Evolutionary conservation across 2,329 filamentous ascomycete species (phyloP), one percentile per base, ranked within the genome.

Genomic region (Pseudogymnoascus sp.): DNA sequence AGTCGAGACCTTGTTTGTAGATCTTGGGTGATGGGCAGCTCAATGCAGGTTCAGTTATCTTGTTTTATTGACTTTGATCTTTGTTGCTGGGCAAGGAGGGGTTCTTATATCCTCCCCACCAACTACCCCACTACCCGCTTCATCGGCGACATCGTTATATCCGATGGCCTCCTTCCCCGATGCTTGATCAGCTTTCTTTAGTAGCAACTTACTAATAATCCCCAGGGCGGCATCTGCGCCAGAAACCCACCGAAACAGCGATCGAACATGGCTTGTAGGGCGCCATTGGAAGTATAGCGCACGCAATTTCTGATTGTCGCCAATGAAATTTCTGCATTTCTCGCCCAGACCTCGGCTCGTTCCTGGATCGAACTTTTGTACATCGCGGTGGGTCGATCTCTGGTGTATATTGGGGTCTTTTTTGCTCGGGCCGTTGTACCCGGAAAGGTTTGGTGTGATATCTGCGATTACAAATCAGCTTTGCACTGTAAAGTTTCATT

Each of bases 311-410:
- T 33, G n/a, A 2, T 1, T 17, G 47, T 54, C 47, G 47, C 47
- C 47, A 54, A 54, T 54, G 29, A 54, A 33, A 54, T 54, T 54
- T 54, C 47, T 54, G n/a, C 15, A 54, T 33, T 33, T 44, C 40
- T 50, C 24, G 47, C 47, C 47, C 29, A 54, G 3, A 54, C 47
- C 47, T 54, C 47, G 47, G 47, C 26, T 54, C 47, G 47, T 54
- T 33, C 47, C 29, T 54, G 29, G 29, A 54, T 54, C 47, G 47
- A 8, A 13, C 15, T 54, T 33, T 33, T 6, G n/a, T 33, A 31
- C 11, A 33, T 54, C 44, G 44, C 13, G 26, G 44, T 31, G 17
- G 15, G 44, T 17, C 9, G n/a, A 54, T 54, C 47, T 54, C 24
- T n/a, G n/a, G 40, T n/a, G 21, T 24, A 13, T 11, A 24, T 26